Evolutionary conservation across 1,284 basidiomycete genomes (phyloP), one percentile per base, ranked within the genome.

Genomic region (Austropuccinia psidii): DNA sequence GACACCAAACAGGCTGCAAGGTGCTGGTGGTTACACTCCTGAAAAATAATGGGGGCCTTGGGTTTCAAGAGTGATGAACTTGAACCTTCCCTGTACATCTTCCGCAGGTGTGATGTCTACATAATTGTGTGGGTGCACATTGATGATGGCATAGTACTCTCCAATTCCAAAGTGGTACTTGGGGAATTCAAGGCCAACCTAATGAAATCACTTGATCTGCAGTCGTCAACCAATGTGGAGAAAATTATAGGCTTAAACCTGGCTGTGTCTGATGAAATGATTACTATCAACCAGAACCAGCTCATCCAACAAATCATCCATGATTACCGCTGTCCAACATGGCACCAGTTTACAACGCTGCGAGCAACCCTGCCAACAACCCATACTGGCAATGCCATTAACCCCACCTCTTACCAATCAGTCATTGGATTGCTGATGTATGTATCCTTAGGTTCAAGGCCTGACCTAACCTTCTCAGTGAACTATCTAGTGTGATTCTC

Each of bases 401-500:
- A 54, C 49, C 19, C 13, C 57, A 29, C 45, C 60, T 4, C 60
- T 33, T 83, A 82, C 74, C 73, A 78, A n/a, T 76, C 76, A 70
- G 76, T 77, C 24, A 75, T 85, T 6, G 82, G 84, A 6, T 79
- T 76, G 1, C 79, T 85, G 1, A 80, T 83, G 65, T 85, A 84
- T 72, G 64, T 83, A 0, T 78, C 81, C 1, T 75, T 82, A 13
- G 80, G 76, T 0, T 83, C 83, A 0, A 73, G 81, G 1, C 83
- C 83, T 0, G 82, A 85, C 76, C 83, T 85, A 35, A 60, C 82
- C 0, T 83, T 79, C 73, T 79, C 83, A 0, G 80, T 84, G 5
- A 76, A 78, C 31, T 73, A 79, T 17, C 78, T 85, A 0, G 77
- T 78, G 1, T 80, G 80, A 73, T 84, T 64, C 60, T 60, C 65